Conservation (phyloP, 768 basidiomycete genomes). For the Agaricus bisporus region DNA sequence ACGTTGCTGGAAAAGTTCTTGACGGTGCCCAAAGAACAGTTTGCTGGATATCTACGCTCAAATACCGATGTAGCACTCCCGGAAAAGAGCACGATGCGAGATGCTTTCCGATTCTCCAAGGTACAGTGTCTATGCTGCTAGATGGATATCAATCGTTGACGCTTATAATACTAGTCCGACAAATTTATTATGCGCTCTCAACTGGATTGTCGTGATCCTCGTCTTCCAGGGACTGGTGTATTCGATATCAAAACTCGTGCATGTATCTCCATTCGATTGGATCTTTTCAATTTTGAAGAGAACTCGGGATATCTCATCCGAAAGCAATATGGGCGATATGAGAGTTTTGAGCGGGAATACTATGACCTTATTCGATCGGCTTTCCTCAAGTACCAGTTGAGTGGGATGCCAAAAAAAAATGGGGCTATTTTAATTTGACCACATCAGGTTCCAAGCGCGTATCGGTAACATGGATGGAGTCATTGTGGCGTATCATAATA, state of each 20-base stretch:
- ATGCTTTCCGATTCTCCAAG: constrained; percentile 85
- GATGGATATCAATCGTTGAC: not conserved
- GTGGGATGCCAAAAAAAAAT: constrained; percentile 5
- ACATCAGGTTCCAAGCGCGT: constrained; percentile 81
- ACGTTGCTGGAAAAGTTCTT: constrained; percentile 85
- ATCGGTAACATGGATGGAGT: constrained; percentile 98
- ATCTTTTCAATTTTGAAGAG: constrained; percentile 78
- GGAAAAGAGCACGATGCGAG: constrained; percentile 35
- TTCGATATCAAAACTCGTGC: constrained; percentile 98
- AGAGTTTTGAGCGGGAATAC: constrained; percentile 91
- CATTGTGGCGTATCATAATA: constrained; percentile 84
- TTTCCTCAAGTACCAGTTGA: constrained; percentile 87
- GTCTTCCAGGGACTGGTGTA: constrained; percentile 83
- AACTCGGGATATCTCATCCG: constrained; percentile 76
- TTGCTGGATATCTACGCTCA: constrained; percentile 47
- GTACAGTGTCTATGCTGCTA: constrained; percentile 28
- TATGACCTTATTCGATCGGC: constrained; percentile 93
- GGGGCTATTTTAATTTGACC: not conserved
- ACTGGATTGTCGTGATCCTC: constrained; percentile 76
- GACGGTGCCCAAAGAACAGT: constrained; percentile 60
- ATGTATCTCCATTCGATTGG: constrained; percentile 75
- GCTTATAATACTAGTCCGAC: constrained; percentile 31
- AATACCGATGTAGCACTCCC: constrained; percentile 17
- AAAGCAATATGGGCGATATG: constrained; percentile 49
- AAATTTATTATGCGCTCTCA: constrained; percentile 91